Conservation (phyloP, 352 stramenopile species). For the Phytophthora chlamydospora region DNA sequence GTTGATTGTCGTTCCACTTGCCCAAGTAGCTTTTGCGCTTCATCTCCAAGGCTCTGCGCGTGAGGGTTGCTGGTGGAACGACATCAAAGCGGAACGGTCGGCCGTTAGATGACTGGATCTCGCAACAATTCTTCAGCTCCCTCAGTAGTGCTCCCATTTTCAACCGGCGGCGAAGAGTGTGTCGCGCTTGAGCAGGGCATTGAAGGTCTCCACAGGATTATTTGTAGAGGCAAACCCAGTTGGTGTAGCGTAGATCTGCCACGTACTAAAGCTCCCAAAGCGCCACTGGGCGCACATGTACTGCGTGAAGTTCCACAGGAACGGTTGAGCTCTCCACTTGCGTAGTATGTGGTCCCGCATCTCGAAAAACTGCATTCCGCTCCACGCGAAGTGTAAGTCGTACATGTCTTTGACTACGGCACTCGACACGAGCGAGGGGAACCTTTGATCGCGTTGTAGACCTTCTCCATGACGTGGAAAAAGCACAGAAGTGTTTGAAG, state of each 20-base stretch:
- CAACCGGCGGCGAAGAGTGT: slow-evolving; percentile 8
- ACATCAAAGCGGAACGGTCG: background rate
- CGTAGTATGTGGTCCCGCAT: background rate
- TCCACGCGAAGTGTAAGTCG: slow-evolving; percentile 24
- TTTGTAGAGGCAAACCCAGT: slow-evolving; percentile 20
- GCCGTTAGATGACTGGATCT: background rate
- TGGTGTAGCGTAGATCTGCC: slow-evolving; percentile 20
- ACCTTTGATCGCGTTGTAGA: slow-evolving; percentile 10
- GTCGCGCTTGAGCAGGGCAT: slow-evolving; percentile 24
- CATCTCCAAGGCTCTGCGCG: background rate
- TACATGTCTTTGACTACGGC: slow-evolving; percentile 19
- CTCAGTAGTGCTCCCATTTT: slow-evolving; percentile 14
- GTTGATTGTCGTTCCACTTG: too few species aligned
- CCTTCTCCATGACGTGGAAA: slow-evolving; percentile 27
- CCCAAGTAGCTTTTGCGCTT: too few species aligned
- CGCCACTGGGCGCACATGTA: slow-evolving; percentile 22
- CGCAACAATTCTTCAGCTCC: slow-evolving; percentile 3
- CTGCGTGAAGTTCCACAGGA: background rate
- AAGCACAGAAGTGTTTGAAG: slow-evolving; percentile 19
- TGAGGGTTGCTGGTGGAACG: background rate
- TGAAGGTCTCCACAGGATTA: slow-evolving; percentile 31
- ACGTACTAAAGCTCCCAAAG: slow-evolving; percentile 2
- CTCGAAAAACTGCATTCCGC: background rate
- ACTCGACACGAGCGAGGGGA: slow-evolving; percentile 5
- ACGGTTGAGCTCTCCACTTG: background rate